These are phyloP conservation scores for Tuber microsphaerosporum DNA, from an alignment of 495 filamentous ascomycete species.

Conservation along the genomic window DNA sequence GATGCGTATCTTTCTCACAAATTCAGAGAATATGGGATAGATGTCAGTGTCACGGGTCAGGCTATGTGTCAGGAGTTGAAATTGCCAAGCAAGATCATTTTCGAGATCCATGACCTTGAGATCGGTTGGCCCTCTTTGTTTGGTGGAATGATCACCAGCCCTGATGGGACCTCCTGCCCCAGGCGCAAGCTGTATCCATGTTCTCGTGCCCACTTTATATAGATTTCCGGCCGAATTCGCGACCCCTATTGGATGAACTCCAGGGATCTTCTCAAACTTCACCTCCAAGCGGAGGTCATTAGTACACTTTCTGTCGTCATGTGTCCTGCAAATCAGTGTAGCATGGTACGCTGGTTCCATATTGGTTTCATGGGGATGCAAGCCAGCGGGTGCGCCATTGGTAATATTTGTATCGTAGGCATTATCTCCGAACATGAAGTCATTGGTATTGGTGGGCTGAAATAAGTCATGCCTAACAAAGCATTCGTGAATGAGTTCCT, in stretches of 20 bases:
- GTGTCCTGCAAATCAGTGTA: constrained; percentile 31
- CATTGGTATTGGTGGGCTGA: constrained; percentile 26
- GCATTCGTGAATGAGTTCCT: constrained; percentile 33
- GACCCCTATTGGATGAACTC: constrained; percentile 23
- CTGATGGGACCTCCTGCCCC: constrained; percentile 17
- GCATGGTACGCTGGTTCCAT: constrained; percentile 28
- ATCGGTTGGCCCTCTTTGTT: constrained; percentile 27
- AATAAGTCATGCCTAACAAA: constrained; percentile 30
- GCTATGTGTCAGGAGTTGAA: constrained; percentile 31
- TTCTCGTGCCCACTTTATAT: constrained; percentile 22
- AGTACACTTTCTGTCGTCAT: constrained; percentile 18
- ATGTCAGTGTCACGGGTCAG: constrained; percentile 19
- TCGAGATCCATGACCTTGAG: constrained; percentile 39
- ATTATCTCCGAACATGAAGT: constrained; percentile 25
- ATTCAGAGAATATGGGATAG: constrained; percentile 38
- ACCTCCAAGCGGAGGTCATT: constrained; percentile 34
- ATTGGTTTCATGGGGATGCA: neutral
- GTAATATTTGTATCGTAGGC: constrained; percentile 10
- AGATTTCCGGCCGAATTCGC: constrained; percentile 23
- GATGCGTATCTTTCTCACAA: constrained; percentile 28
- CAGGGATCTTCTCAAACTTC: constrained; percentile 34
- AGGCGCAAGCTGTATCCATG: constrained; percentile 22
- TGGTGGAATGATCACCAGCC: constrained; percentile 21
- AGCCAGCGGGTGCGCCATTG: neutral
- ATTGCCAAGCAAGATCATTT: constrained; percentile 36